Evolutionary conservation across 192 early-diverging fungal species (phyloP).

Genomic region (Backusella luteola): DNA sequence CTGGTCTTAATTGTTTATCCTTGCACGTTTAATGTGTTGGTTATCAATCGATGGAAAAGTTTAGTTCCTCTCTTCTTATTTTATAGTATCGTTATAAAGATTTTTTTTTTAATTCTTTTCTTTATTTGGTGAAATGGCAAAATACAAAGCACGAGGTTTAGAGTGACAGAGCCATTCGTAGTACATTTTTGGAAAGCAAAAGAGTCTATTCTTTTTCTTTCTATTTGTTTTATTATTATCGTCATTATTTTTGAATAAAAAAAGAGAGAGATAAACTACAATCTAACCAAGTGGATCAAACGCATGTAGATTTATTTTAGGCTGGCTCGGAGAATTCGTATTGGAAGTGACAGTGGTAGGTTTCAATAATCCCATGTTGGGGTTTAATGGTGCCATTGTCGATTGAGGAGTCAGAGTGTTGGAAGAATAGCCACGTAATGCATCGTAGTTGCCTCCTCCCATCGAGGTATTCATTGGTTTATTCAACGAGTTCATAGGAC

Average conservation of each 20-base stretch:
- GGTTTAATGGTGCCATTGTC: neutral
- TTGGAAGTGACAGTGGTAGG: neutral
- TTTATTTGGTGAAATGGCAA: no score
- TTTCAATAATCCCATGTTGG: slow-evolving; percentile 19
- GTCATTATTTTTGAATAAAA: no score
- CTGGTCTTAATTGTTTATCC: no score
- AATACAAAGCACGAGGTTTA: no score
- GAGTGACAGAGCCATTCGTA: no score
- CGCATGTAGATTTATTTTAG: slow-evolving; percentile 17
- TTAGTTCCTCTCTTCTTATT: no score
- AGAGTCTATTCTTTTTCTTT: neutral
- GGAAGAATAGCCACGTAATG: neutral
- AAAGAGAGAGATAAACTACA: neutral
- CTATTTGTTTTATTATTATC: neutral
- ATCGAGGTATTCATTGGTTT: neutral
- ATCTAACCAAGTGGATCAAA: slow-evolving; percentile 28
- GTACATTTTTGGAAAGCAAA: no score
- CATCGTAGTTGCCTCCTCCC: neutral
- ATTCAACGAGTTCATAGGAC: no score
- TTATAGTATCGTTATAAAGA: no score
- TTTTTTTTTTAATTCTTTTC: no score
- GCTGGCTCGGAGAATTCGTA: neutral
- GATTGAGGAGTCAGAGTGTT: neutral
- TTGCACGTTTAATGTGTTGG: no score
- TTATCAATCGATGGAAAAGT: no score